Conservation (phyloP, 2,329 filamentous ascomycete genomes). For the Juglanconis sp. region DNA sequence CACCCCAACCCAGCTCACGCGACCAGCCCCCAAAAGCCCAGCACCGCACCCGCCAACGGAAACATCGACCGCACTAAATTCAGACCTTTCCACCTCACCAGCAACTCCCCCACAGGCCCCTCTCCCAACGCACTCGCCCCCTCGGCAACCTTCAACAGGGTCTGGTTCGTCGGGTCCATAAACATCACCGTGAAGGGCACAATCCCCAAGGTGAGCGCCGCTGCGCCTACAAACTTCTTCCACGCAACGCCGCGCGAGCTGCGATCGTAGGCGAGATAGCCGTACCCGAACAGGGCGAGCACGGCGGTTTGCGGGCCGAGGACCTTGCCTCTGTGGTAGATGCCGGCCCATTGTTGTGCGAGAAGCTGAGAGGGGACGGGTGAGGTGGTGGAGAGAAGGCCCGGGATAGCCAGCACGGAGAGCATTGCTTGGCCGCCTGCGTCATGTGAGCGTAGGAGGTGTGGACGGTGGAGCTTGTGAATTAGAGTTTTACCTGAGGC, state of each 20-base stretch:
- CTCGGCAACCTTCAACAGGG: conserved; percentile 24
- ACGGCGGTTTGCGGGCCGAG: conserved; percentile 35
- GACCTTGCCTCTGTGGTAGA: conserved; percentile 35
- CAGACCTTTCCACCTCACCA: conserved; percentile 26
- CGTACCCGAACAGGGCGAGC: conserved; percentile 31
- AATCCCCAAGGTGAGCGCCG: conserved; percentile 32
- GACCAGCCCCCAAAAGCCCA: conserved; percentile 28
- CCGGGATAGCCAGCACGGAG: conserved; percentile 34
- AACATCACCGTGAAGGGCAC: conserved; percentile 37
- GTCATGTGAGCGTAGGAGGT: neutral
- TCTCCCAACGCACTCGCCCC: conserved; percentile 22
- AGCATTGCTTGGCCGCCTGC: conserved; percentile 35
- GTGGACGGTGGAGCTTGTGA: neutral
- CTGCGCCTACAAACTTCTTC: conserved; percentile 32
- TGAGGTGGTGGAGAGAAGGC: conserved; percentile 23
- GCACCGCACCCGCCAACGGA: conserved; percentile 27
- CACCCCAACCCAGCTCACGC: neutral
- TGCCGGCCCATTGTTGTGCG: conserved; percentile 33
- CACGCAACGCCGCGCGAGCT: conserved; percentile 26
- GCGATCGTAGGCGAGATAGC: conserved; percentile 34
- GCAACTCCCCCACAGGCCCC: conserved; percentile 23
- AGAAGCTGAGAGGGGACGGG: conserved; percentile 26
- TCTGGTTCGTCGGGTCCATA: conserved; percentile 35
- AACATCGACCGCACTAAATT: conserved; percentile 25
- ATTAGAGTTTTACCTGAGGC: conserved; percentile 28